Conservation (phyloP, 1,284 basidiomycete genomes). For the Porodaedalea pini region DNA sequence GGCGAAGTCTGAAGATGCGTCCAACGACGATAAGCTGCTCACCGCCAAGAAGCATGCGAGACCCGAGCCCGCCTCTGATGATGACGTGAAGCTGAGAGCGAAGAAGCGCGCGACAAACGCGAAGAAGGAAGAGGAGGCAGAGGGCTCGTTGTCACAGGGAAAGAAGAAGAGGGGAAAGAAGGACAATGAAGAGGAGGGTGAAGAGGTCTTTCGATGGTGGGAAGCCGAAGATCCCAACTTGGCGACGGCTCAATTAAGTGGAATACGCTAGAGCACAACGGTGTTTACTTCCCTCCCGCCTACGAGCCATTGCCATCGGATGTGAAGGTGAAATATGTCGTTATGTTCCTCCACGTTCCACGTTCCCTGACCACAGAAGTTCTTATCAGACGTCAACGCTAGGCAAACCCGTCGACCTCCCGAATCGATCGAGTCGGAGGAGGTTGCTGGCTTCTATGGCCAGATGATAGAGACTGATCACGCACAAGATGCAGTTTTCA, state of each 20-base stretch:
- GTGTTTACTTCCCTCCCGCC: too few relatives aligned
- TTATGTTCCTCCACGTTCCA: too few relatives aligned
- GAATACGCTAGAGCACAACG: constrained; percentile 89
- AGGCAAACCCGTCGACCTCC: constrained; percentile 80
- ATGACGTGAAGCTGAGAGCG: constrained; percentile 23
- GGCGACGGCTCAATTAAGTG: constrained; percentile 84
- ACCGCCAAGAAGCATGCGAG: constrained; percentile 33
- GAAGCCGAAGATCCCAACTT: constrained; percentile 58
- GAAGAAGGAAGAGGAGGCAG: constrained; percentile 31
- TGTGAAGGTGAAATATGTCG: too few relatives aligned
- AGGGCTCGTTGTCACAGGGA: constrained; percentile 32
- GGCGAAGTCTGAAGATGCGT: too few relatives aligned
- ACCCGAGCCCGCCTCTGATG: constrained; percentile 12
- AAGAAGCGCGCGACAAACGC: constrained; percentile 34
- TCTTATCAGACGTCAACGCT: constrained; percentile 21
- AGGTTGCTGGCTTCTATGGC: constrained; percentile 96
- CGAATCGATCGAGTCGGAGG: constrained; percentile 84
- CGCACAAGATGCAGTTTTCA: too few relatives aligned
- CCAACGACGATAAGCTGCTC: too few relatives aligned
- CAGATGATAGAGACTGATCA: too few relatives aligned
- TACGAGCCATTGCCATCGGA: too few relatives aligned
- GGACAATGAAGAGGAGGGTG: constrained; percentile 61
- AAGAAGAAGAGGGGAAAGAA: constrained; percentile 41
- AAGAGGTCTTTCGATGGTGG: constrained; percentile 84
- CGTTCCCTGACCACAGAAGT: too few relatives aligned